Conservation (phyloP, 2,329 filamentous ascomycete species). For the Aspergillus amoenus region DNA sequence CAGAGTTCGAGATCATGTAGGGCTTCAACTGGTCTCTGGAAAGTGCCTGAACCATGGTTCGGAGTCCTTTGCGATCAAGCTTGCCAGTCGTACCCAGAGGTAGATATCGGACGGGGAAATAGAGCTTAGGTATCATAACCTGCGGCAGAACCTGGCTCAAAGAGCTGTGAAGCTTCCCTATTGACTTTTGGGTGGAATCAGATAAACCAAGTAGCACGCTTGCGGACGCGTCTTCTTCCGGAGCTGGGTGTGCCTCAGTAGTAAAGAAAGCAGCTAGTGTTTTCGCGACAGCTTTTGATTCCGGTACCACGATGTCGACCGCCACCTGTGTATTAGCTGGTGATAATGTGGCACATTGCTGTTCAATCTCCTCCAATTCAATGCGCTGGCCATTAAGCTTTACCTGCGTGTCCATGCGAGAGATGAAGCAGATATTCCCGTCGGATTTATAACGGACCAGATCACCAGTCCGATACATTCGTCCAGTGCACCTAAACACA, state of each 20-base stretch:
- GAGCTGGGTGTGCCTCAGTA: constrained; percentile 10
- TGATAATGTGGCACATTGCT: constrained; percentile 40
- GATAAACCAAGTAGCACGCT: constrained; percentile 27
- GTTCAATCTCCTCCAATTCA: constrained; percentile 48
- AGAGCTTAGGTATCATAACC: constrained; percentile 47
- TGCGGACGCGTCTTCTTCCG: not conserved
- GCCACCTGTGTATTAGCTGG: constrained; percentile 40
- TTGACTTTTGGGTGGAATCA: constrained; percentile 20
- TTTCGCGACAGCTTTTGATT: constrained; percentile 31
- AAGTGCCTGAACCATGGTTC: constrained; percentile 37
- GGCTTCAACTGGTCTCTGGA: constrained; percentile 31
- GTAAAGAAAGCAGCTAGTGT: constrained; percentile 38
- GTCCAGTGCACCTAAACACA: constrained; percentile 26
- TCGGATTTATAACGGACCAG: constrained; percentile 37
- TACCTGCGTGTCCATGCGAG: constrained; percentile 34
- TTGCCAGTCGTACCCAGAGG: constrained; percentile 46
- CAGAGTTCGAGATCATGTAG: constrained; percentile 27
- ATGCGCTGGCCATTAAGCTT: constrained; percentile 48
- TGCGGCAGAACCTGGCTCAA: constrained; percentile 33
- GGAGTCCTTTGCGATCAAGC: constrained; percentile 41
- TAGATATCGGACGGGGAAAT: constrained; percentile 43
- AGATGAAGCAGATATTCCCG: constrained; percentile 34
- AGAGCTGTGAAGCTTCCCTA: constrained; percentile 27
- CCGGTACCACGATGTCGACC: constrained; percentile 42
- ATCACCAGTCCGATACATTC: constrained; percentile 41